Evolutionary conservation across 2,329 filamentous ascomycete species (phyloP).

Genomic region (Aspergillus sp.): DNA sequence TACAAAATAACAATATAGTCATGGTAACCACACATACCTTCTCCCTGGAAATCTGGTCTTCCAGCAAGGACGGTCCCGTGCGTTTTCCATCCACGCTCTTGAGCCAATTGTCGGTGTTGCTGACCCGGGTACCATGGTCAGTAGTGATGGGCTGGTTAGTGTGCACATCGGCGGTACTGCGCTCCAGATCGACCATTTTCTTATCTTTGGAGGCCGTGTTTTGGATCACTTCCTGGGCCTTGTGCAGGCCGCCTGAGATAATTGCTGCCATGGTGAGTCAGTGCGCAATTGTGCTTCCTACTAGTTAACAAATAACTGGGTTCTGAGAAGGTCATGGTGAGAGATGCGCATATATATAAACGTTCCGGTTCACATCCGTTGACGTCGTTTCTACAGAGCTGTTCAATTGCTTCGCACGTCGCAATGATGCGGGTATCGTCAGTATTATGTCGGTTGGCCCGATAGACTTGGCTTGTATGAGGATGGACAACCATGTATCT

Average conservation of each 20-base stretch:
- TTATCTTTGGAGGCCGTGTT: constrained; percentile 20
- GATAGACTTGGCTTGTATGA: too few relatives aligned
- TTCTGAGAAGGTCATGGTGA: too few relatives aligned
- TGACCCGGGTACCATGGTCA: constrained; percentile 64
- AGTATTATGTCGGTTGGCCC: too few relatives aligned
- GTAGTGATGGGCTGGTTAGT: constrained; percentile 56
- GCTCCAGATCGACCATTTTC: constrained; percentile 54
- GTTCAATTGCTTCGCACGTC: too few relatives aligned
- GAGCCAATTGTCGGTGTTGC: constrained; percentile 68
- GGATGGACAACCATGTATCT: too few relatives aligned
- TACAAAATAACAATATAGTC: too few relatives aligned
- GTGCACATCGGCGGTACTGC: constrained; percentile 50
- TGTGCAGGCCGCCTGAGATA: constrained; percentile 22
- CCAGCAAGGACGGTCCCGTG: constrained; percentile 43
- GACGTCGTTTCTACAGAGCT: too few relatives aligned
- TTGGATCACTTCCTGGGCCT: constrained; percentile 20
- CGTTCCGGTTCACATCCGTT: too few relatives aligned
- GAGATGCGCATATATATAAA: too few relatives aligned
- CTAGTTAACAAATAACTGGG: too few relatives aligned
- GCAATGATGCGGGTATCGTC: too few relatives aligned
- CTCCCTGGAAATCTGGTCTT: constrained; percentile 65
- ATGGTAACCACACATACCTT: constrained; percentile 45
- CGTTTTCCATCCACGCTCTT: constrained; percentile 50
- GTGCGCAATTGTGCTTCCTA: too few relatives aligned
- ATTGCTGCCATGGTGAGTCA: constrained; percentile 16